Percentiles rank a stretch among this genome's conserved stretches.
Evolutionary conservation across 2,329 filamentous ascomycete genomes (phyloP).

Genomic region (Aspergillus calidoustus): DNA sequence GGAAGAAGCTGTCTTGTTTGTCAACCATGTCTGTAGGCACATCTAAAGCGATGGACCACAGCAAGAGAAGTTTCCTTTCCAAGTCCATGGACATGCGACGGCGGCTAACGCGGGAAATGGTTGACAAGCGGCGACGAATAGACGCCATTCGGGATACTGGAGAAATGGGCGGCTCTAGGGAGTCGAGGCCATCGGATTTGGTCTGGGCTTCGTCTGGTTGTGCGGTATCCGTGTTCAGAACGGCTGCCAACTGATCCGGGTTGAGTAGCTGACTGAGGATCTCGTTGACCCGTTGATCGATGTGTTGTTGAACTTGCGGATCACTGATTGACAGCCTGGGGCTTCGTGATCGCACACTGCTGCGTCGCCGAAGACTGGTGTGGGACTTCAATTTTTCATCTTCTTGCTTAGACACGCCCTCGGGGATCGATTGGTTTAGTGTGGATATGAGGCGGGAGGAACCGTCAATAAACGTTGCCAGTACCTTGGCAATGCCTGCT

Average conservation of each 20-base stretch:
- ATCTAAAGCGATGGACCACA: conserved; percentile 45
- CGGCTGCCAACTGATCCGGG: conserved; percentile 31
- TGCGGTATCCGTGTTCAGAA: conserved; percentile 1
- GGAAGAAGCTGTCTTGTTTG: conserved; percentile 48
- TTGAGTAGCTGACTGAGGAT: conserved; percentile 40
- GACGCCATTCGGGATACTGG: neutral
- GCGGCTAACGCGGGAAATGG: neutral
- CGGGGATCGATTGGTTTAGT: neutral
- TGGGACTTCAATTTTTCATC: neutral
- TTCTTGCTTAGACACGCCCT: neutral
- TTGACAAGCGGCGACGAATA: neutral
- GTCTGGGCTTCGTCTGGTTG: neutral
- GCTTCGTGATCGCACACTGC: neutral
- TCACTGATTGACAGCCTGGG: neutral
- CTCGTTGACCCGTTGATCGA: conserved; percentile 41
- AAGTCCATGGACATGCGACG: conserved; percentile 22
- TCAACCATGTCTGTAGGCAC: conserved; percentile 38
- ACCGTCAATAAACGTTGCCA: neutral
- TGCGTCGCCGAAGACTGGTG: neutral
- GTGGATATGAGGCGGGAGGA: neutral
- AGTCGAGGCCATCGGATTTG: conserved; percentile 24
- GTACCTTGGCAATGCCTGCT: neutral
- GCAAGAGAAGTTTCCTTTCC: conserved; percentile 39
- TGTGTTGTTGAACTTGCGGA: conserved; percentile 27
- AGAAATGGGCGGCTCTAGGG: conserved; percentile 19